Percentiles rank a stretch among this genome's conserved stretches.
Conservation (phyloP, 2,329 filamentous ascomycete species). For the Colletotrichum tamarilloi region DNA sequence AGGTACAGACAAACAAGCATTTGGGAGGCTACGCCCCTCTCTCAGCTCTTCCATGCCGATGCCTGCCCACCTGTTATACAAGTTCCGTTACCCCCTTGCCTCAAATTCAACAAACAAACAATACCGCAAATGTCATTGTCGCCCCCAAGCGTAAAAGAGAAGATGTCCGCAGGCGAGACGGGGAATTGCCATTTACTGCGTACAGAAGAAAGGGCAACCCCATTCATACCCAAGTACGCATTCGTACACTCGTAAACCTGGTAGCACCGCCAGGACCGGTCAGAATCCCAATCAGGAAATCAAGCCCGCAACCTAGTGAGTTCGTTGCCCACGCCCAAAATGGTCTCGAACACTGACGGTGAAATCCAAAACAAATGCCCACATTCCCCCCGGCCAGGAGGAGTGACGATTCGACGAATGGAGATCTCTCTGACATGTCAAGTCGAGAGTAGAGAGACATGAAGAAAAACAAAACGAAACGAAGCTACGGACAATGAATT, state of each 20-base stretch:
- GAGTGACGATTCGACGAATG: not conserved
- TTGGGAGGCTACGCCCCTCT: not conserved
- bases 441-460: not conserved
- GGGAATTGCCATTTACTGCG: too few species aligned
- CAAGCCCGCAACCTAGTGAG: not conserved
- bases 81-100: too few species aligned
- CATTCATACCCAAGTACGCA: not conserved
- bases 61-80: not conserved
- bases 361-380: not conserved
- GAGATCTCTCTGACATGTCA: not conserved
- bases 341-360: not conserved
- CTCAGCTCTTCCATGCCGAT: not conserved
- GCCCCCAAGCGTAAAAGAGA: not conserved
- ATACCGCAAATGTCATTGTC: not conserved
- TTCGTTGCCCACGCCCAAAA: not conserved
- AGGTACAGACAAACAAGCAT: not conserved
- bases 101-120: not conserved
- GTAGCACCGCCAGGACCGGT: not conserved
- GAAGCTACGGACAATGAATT: not conserved
- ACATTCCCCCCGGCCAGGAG: not conserved
- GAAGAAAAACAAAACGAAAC: not conserved
- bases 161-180: not conserved
- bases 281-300: not conserved
- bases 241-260: not conserved
- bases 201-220: too few species aligned